A percentile compares a stretch with the other conserved stretches of the same genome.
These are phyloP conservation scores for Delphinella strobiligena DNA, from an alignment of 2,329 filamentous ascomycete genomes.

Conservation along the genomic window DNA sequence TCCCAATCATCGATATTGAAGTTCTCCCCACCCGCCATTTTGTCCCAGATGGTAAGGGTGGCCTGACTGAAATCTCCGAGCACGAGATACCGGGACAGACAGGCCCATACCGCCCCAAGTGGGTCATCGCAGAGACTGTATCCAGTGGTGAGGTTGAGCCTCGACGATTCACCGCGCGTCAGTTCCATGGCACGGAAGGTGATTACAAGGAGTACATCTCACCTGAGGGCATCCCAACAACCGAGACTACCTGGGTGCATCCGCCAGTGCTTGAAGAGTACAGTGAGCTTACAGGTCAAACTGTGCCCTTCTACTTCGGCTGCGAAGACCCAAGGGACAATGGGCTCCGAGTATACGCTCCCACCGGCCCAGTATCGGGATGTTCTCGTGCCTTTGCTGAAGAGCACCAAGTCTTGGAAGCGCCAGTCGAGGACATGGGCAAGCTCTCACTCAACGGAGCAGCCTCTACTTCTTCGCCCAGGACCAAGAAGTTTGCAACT, in stretches of 20 bases:
- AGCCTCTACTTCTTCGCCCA: background rate
- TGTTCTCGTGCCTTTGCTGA: conserved; percentile 9
- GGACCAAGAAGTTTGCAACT: no score
- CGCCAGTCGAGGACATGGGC: conserved; percentile 2
- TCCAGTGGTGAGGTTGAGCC: conserved; percentile 7
- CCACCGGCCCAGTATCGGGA: conserved; percentile 12
- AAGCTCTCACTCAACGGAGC: background rate
- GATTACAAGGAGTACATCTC: conserved; percentile 27
- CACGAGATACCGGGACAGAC: conserved; percentile 24
- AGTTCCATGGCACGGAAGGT: conserved; percentile 27
- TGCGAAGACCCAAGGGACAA: conserved; percentile 12
- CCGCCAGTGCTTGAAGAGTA: conserved; percentile 28
- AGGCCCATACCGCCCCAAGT: conserved; percentile 15
- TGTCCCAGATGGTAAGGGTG: conserved; percentile 24
- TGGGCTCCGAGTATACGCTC: conserved; percentile 13
- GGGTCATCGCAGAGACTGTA: conserved; percentile 22
- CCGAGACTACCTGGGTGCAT: conserved; percentile 34
- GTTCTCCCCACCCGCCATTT: conserved; percentile 43
- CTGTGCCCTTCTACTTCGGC: conserved; percentile 19
- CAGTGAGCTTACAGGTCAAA: conserved; percentile 21
- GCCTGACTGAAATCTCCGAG: conserved; percentile 32
- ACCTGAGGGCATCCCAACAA: conserved; percentile 28
- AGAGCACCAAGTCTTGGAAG: background rate
- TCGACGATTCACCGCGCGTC: conserved; percentile 22
- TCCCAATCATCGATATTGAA: conserved; percentile 42